Evolutionary conservation across 108 stramenopile species (phyloP).

Genomic region (Cylindrotheca fusiformis): DNA sequence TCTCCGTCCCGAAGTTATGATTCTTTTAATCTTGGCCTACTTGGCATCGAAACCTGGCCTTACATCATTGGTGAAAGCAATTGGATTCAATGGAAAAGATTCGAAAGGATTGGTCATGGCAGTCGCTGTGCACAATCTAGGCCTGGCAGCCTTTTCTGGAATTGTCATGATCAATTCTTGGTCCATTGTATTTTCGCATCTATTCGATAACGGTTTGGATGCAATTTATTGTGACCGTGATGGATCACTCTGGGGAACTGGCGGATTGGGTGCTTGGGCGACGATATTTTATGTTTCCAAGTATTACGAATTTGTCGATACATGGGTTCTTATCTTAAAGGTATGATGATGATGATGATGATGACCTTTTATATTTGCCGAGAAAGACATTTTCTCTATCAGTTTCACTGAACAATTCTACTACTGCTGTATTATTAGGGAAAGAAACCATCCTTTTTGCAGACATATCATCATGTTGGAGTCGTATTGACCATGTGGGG

Average conservation of each 20-base stretch:
- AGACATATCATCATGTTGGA: conserved; percentile 54
- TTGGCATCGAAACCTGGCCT: conserved; percentile 33
- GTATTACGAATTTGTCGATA: conserved; percentile 64
- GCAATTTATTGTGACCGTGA: conserved; percentile 50
- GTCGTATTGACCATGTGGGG: conserved; percentile 48
- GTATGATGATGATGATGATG: conserved; percentile 20
- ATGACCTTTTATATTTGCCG: too few relatives aligned
- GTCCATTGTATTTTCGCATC: conserved; percentile 33
- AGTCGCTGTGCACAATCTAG: conserved; percentile 49
- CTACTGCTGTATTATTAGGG: too few relatives aligned
- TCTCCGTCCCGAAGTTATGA: conserved; percentile 39
- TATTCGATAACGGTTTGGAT: conserved; percentile 26
- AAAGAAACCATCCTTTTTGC: conserved; percentile 32
- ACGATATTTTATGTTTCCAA: conserved; percentile 54
- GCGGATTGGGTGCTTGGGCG: conserved; percentile 55
- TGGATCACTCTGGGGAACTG: conserved; percentile 26
- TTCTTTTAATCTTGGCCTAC: conserved; percentile 29
- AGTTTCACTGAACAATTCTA: too few relatives aligned
- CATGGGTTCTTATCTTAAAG: conserved; percentile 56
- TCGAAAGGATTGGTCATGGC: conserved; percentile 28
- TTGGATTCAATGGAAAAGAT: conserved; percentile 13
- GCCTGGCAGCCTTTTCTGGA: conserved; percentile 45
- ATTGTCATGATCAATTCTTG: conserved; percentile 40
- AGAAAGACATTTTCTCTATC: too few relatives aligned
- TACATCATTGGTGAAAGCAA: too few relatives aligned